Evolutionary conservation across 2,329 filamentous ascomycete genomes (phyloP).

Genomic region (Pyrenophora tritici-repentis): DNA sequence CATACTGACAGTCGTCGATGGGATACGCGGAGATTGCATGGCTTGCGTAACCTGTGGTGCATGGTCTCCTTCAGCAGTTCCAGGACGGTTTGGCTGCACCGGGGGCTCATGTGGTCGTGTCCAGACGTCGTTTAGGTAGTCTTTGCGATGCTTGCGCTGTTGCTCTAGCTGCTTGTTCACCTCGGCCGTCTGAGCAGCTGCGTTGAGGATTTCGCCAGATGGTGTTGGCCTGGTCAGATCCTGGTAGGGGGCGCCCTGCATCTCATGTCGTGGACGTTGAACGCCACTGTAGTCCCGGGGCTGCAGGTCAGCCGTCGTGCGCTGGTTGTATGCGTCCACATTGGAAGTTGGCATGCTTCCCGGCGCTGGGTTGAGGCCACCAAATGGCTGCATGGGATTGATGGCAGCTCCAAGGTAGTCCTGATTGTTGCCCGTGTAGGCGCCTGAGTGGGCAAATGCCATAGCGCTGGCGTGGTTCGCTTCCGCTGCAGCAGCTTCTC

Average conservation of each 20-base stretch:
- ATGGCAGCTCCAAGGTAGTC: slow-evolving; percentile 39
- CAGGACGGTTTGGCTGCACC: slow-evolving; percentile 52
- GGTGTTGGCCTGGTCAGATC: slow-evolving; percentile 80
- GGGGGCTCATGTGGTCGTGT: slow-evolving; percentile 80
- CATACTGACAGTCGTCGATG: slow-evolving; percentile 62
- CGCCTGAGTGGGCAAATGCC: slow-evolving; percentile 36
- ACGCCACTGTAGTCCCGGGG: slow-evolving; percentile 83
- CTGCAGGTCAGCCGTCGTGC: slow-evolving; percentile 75
- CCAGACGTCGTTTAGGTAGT: slow-evolving; percentile 83
- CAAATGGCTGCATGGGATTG: slow-evolving; percentile 51
- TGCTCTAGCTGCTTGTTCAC: slow-evolving; percentile 85
- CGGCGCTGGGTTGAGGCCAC: slow-evolving; percentile 67
- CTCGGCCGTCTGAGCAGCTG: slow-evolving; percentile 86
- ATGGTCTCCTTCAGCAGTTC: slow-evolving; percentile 46
- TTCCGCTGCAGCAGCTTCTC: slow-evolving; percentile 77
- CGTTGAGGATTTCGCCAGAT: slow-evolving; percentile 78
- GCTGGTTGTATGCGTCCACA: slow-evolving; percentile 68
- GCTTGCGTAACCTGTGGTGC: slow-evolving; percentile 51
- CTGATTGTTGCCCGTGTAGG: slow-evolving; percentile 41
- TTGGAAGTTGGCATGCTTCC: slow-evolving; percentile 75
- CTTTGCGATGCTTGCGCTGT: slow-evolving; percentile 76
- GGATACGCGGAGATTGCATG: slow-evolving; percentile 58
- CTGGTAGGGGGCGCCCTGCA: slow-evolving; percentile 80
- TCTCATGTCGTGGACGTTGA: slow-evolving; percentile 84
- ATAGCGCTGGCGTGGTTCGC: slow-evolving; percentile 60